Evolutionary conservation across 2,329 filamentous ascomycete genomes (phyloP), one percentile per base, ranked within the genome.

Genomic region (Davidsoniella eucalypti): DNA sequence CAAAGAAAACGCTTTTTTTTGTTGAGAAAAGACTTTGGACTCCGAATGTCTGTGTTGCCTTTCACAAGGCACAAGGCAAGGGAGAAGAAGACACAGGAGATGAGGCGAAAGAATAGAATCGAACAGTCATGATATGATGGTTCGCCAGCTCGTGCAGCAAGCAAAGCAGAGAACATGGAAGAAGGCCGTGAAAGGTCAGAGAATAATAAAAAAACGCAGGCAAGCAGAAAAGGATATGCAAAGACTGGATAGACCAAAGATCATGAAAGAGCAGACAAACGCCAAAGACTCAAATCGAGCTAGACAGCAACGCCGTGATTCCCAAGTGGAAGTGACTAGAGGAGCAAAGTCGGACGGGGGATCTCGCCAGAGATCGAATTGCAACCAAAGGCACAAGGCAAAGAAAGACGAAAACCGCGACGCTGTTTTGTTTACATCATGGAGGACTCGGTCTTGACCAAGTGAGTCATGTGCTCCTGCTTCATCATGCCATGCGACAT

Each of bases 381-480:
- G 6, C 26, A 33, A 33, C 7, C 2, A 2, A 9, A 33, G 10
- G 26, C 26, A 33, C 26, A 33, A 33, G 10, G 26, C 8, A 44
- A 25, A 25, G 4, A 43, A 29, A 44, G 12, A 18, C 17, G 29
- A 29, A 44, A 25, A 10, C 14, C 2, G 18, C 3, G 2, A 42
- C 18, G 18, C 10, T 10, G n/a, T 44, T 44, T 9, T 40, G 40
- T 12, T 44, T 51, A 51, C 49, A 51, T 25, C 49, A 51, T 23
- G 16, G 47, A 43, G n/a, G 51, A 43, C 14, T 46, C 51, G 17
- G 42, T 38, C n/a, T 53, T 43, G 36, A 45, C 41, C 44, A 53
- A 47, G 18, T 53, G 47, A 9, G 51, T 18, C 18, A 53, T 8
- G 21, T 53, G 51, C 10, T 53, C 51, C 16, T 29, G 10, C 26